Percentiles rank a stretch among this genome's conserved stretches.
Evolutionary conservation across 2,329 filamentous ascomycete species (phyloP).

Genomic region (Fusarium drepaniforme): DNA sequence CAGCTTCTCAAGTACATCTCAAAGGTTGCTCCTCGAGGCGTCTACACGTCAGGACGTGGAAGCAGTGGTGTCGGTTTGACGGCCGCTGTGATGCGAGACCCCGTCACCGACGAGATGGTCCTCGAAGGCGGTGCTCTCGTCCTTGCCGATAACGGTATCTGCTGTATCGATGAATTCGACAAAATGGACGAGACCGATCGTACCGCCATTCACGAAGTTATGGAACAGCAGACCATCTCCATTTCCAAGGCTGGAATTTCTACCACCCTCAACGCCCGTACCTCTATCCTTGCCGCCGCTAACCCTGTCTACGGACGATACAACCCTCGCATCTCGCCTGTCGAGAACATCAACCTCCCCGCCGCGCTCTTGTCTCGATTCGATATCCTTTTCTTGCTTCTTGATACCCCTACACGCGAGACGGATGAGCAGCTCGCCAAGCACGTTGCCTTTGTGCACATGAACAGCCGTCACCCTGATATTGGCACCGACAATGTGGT

Average conservation of each 20-base stretch:
- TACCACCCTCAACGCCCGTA: conserved; percentile 91
- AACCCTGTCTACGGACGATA: conserved; percentile 98
- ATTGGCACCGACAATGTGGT: conserved; percentile 72
- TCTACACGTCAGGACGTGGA: conserved; percentile 85
- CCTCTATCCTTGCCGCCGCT: conserved; percentile 93
- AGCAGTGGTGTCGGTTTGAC: conserved; percentile 87
- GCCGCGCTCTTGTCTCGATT: conserved; percentile 97
- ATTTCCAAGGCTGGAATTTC: conserved; percentile 82
- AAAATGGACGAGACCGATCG: conserved; percentile 90
- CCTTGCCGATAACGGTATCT: conserved; percentile 85
- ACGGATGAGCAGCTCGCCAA: conserved; percentile 92
- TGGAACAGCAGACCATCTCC: conserved; percentile 89
- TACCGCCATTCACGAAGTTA: conserved; percentile 88
- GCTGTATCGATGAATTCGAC: conserved; percentile 90
- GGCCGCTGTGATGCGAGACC: conserved; percentile 85
- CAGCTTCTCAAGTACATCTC: conserved; percentile 98
- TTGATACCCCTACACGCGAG: conserved; percentile 93
- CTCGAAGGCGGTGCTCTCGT: conserved; percentile 85
- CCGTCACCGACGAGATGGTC: conserved; percentile 87
- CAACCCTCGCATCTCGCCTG: conserved; percentile 95
- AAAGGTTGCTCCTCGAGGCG: conserved; percentile 94
- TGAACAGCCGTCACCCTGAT: conserved; percentile 94
- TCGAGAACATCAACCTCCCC: conserved; percentile 99
- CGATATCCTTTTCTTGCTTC: conserved; percentile 95
- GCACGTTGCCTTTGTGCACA: conserved; percentile 97